A percentile compares a stretch with the other conserved stretches of the same genome.
These are phyloP conservation scores for Wallacemonas rigidus DNA, from an alignment of 208 protist species.

Conservation along the genomic window DNA sequence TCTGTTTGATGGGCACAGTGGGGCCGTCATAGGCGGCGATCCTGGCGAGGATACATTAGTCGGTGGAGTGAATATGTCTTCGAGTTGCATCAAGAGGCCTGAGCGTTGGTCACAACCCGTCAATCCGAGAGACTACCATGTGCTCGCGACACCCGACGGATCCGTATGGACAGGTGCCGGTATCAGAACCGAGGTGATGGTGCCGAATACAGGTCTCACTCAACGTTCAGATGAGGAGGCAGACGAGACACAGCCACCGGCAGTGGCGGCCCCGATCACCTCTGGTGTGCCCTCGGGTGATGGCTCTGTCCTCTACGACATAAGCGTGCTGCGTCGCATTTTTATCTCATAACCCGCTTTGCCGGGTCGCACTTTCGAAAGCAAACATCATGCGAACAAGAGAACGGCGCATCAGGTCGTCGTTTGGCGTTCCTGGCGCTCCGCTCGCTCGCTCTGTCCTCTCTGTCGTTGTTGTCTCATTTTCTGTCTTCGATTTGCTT, in stretches of 20 bases:
- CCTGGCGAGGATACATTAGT: slow-evolving; percentile 19
- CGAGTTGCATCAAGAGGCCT: background rate
- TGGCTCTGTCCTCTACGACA: background rate
- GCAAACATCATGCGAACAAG: background rate
- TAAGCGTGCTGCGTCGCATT: slow-evolving; percentile 16
- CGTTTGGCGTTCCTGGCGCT: too few species aligned
- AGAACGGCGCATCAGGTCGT: too few species aligned
- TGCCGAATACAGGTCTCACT: background rate
- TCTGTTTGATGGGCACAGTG: slow-evolving; percentile 66
- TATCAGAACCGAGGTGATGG: background rate
- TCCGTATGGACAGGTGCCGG: slow-evolving; percentile 7
- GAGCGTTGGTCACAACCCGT: too few species aligned
- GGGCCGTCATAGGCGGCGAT: slow-evolving; percentile 51
- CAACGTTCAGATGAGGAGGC: background rate
- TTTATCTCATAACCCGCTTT: slow-evolving; percentile 26
- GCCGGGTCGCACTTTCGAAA: background rate
- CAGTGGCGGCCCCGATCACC: background rate
- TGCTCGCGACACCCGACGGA: background rate
- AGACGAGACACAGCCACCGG: background rate
- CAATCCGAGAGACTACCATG: background rate
- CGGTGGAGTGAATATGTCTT: slow-evolving; percentile 35
- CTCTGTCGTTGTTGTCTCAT: too few species aligned
- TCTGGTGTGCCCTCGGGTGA: slow-evolving; percentile 1
- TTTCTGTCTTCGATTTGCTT: too few species aligned
- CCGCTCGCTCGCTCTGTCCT: too few species aligned